Evolutionary conservation across 2,329 filamentous ascomycete species (phyloP).

Genomic region (Fonsecaea pugnacius): DNA sequence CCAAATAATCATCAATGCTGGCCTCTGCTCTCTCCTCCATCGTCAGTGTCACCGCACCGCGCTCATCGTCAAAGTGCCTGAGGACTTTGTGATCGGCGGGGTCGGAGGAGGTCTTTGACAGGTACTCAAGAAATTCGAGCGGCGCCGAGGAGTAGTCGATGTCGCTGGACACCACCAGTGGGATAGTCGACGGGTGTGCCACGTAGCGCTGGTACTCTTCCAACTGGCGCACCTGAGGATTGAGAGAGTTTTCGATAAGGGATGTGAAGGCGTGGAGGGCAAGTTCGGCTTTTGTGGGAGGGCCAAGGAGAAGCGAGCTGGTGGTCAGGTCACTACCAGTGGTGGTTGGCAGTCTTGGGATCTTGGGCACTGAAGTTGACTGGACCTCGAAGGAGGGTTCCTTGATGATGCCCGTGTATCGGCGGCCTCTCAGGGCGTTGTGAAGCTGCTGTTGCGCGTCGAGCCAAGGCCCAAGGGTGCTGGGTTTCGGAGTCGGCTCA

Average conservation of each 20-base stretch:
- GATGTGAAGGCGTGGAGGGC: constrained; percentile 70
- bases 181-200: constrained; percentile 83
- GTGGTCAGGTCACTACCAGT: constrained; percentile 50
- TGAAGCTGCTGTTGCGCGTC: constrained; percentile 42
- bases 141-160: constrained; percentile 41
- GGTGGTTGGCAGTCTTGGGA: constrained; percentile 33
- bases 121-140: constrained; percentile 77
- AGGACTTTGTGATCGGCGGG: constrained; percentile 29
- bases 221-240: constrained; percentile 75
- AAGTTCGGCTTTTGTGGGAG: constrained; percentile 84
- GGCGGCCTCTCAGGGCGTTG: constrained; percentile 40
- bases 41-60: constrained; percentile 42
- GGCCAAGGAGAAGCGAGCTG: constrained; percentile 48
- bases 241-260: constrained; percentile 81
- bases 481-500: constrained; percentile 39
- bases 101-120: constrained; percentile 51
- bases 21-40: constrained; percentile 62
- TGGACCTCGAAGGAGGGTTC: constrained; percentile 45
- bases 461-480: constrained; percentile 40
- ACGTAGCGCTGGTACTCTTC: constrained; percentile 94
- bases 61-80: constrained; percentile 63
- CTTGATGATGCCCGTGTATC: constrained; percentile 61
- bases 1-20: constrained; percentile 73
- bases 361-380: constrained; percentile 31
- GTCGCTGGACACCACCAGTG: constrained; percentile 61